Conservation (phyloP, 208 protist species). For the Herpetomonas tarakana region DNA sequence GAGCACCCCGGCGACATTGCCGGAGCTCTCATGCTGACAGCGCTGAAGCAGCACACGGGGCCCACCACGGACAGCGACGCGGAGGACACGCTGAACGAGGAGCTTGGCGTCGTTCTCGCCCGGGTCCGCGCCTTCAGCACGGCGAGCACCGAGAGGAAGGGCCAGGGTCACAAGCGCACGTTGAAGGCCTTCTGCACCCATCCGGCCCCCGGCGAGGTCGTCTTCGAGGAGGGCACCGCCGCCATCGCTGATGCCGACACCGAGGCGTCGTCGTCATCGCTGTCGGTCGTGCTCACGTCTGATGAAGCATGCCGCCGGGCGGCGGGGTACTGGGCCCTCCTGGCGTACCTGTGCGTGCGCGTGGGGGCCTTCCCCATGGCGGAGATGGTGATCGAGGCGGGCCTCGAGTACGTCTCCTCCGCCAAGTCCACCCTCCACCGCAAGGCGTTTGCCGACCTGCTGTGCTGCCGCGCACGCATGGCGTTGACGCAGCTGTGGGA, state of each 20-base stretch:
- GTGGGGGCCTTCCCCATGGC: conserved; percentile 38
- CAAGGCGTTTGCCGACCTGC: conserved; percentile 46
- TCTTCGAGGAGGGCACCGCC: background rate
- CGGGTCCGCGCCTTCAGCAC: conserved; percentile 8
- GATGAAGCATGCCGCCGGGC: conserved; percentile 26
- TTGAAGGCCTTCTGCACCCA: conserved; percentile 37
- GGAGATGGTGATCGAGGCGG: conserved; percentile 43
- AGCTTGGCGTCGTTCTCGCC: conserved; percentile 36
- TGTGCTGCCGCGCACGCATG: conserved; percentile 42
- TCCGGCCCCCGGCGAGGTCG: conserved; percentile 42
- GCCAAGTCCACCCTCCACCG: conserved; percentile 12
- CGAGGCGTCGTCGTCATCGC: conserved; percentile 6
- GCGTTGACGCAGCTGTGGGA: conserved; percentile 12
- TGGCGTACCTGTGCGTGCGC: conserved; percentile 45
- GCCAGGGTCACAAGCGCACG: conserved; percentile 25
- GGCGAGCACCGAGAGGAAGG: background rate
- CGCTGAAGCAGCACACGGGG: conserved; percentile 17
- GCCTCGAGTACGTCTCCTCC: conserved; percentile 28
- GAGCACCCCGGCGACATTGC: conserved; percentile 42
- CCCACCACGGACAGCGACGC: background rate
- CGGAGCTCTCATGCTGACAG: conserved; percentile 31
- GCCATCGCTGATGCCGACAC: background rate
- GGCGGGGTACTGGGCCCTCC: conserved; percentile 61
- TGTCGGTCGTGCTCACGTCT: conserved; percentile 10
- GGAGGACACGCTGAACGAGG: conserved; percentile 19